Evolutionary conservation across 139 green algal genomes (phyloP), one percentile per base, ranked within the genome.

Genomic region (Mesostigma viride): DNA sequence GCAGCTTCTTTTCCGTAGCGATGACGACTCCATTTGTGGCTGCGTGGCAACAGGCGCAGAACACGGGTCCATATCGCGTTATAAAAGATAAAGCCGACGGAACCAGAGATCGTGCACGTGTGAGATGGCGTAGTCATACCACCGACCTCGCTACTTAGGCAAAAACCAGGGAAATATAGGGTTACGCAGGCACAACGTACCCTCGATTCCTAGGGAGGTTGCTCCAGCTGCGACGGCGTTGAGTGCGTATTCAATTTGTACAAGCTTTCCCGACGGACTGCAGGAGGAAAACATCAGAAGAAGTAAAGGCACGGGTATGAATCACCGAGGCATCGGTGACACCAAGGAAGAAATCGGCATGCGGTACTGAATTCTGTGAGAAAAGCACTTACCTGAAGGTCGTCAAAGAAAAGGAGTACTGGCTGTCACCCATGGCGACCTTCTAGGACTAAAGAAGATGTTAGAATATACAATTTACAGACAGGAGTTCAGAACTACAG

Each of bases 1-100:
- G 91, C 58, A 83, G 79, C 79, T 99, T 99, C 83, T 98, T 98
- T 67, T 99, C 94, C 26, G 94, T 99, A 26, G 94, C 94, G 30
- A 99, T 88, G 8, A 99, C 94, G 26, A 99, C 93, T 31, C 94
- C 94, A 64, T 98, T 94, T 8, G 79, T 89, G 46, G 94, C 94
- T 57, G 61, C 11, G 6, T 24, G 14, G 17, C 17, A 53, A n/a
- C n/a, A n/a, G n/a, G n/a, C n/a, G n/a, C n/a, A n/a, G n/a, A n/a
- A n/a, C n/a, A 48, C 40, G 40, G 40, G n/a, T n/a, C n/a, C n/a
- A n/a, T n/a, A n/a, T n/a, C n/a, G n/a, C n/a, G n/a, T n/a, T n/a
- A n/a, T n/a, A n/a, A n/a, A n/a, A n/a, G n/a, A n/a, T n/a, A n/a
- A n/a, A n/a, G n/a, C n/a, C n/a, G n/a, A n/a, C n/a, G n/a, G n/a